These are phyloP conservation scores for Dillenia suffruticosa DNA, from an alignment of 164 flowering plant genomes.

Conservation along the genomic window DNA sequence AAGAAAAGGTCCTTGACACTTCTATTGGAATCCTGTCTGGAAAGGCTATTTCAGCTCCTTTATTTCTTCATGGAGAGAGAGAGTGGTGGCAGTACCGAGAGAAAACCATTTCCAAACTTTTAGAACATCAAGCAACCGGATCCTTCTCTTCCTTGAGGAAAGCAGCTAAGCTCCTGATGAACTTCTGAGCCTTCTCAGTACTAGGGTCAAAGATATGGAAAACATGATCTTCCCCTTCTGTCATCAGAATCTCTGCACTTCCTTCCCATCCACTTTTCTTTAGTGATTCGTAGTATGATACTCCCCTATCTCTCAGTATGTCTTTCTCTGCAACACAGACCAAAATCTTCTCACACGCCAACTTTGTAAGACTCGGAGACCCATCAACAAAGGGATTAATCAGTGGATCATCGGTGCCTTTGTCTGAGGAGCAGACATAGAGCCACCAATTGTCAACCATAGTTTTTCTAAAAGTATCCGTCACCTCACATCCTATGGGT, in stretches of 20 bases:
- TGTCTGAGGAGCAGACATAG: slow-evolving; percentile 34
- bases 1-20: no score
- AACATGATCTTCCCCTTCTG: slow-evolving; percentile 42
- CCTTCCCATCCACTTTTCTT: slow-evolving; percentile 46
- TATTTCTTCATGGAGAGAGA: background rate
- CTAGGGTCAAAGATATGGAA: slow-evolving; percentile 40
- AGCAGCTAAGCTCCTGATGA: slow-evolving; percentile 31
- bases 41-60: background rate
- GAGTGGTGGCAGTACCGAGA: background rate
- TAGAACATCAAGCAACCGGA: background rate
- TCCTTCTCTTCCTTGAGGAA: slow-evolving; percentile 20
- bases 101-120: background rate
- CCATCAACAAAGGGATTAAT: slow-evolving; percentile 48
- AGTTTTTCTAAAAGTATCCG: slow-evolving; percentile 19
- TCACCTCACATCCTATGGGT: slow-evolving; percentile 30
- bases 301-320: slow-evolving; percentile 40
- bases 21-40: background rate
- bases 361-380: slow-evolving; percentile 22
- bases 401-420: slow-evolving; percentile 47
- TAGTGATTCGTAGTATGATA: slow-evolving; percentile 37
- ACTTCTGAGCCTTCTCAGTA: slow-evolving; percentile 29
- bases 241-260: slow-evolving; percentile 41
- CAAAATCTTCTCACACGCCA: slow-evolving; percentile 38
- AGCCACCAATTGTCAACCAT: slow-evolving; percentile 44
- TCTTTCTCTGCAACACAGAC: slow-evolving; percentile 54